Evolutionary conservation across 2,329 filamentous ascomycete species (phyloP), one percentile per base, ranked within the genome.

Genomic region (Xylaria sp.): DNA sequence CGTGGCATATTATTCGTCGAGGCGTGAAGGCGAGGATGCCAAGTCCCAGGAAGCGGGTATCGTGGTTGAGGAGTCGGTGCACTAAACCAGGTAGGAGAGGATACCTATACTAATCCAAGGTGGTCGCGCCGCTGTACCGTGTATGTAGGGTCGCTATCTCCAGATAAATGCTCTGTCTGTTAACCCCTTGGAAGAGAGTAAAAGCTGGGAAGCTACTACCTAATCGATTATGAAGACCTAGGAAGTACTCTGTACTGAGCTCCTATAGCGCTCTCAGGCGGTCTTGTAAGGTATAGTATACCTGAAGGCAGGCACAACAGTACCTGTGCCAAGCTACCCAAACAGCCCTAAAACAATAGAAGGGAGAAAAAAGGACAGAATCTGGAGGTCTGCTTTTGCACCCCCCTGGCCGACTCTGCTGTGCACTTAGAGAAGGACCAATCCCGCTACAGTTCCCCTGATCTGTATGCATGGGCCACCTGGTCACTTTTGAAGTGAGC

Each of bases 41-140:
- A n/a, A 23, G 56, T 12, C 56, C 56, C 56, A 31, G 39, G 20
- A 57, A 44, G 37, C 34, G 37, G 56, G 56, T 28, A 58, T 58
- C 56, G 56, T 46, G 56, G 39, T 58, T 20, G 55, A 57, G 37
- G 28, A 44, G 37, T 41, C 25, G 12, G 51, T 54, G 31, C 51
- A 37, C 48, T 51, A 51, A 31, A 52, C 7, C 46, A 50, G 46
- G 20, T 3, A 23, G 13, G 41, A 56, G 28, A 37, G 15, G 52
- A 50, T 31, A 58, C 12, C 9, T 64, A 54, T 64, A 54, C 52
- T 25, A 9, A 9, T 10, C 7, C 8, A 37, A 37, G 46, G 10
- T 50, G 13, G 46, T 50, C 46, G 46, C 46, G 46, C 46, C 12
- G 46, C 23, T 20, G 8, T 50, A 10, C 20, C 12, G 9, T 5